Evolutionary conservation across 2,329 filamentous ascomycete species (phyloP).

Genomic region (Geosmithia putterillii): DNA sequence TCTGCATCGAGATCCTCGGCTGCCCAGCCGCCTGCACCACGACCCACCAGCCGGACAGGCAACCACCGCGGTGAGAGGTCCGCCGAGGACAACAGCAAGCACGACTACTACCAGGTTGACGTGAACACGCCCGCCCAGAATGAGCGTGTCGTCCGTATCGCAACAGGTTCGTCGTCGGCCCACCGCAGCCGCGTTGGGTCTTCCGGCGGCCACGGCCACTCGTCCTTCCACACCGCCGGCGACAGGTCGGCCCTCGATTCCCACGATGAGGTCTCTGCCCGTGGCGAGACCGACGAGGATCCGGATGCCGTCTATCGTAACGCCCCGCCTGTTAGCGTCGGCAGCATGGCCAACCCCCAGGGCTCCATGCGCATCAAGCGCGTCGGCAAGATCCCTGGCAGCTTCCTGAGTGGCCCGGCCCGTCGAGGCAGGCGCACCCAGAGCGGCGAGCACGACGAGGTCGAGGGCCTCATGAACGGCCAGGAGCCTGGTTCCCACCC

Average conservation of each 20-base stretch:
- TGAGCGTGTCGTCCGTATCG: constrained; percentile 42
- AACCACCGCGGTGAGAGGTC: constrained; percentile 25
- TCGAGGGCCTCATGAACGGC: constrained; percentile 23
- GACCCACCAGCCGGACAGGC: constrained; percentile 22
- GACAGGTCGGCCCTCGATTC: constrained; percentile 23
- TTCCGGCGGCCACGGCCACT: constrained; percentile 20
- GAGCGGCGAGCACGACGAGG: constrained; percentile 47
- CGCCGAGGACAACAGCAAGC: constrained; percentile 26
- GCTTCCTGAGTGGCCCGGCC: constrained; percentile 69
- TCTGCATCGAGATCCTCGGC: constrained; percentile 6
- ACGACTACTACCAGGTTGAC: constrained; percentile 18
- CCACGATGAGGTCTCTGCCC: constrained; percentile 15
- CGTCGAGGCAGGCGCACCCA: constrained; percentile 57
- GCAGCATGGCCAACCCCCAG: constrained; percentile 32
- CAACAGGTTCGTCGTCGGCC: constrained; percentile 34
- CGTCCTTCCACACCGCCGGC: constrained; percentile 21
- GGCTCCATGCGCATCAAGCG: constrained; percentile 69
- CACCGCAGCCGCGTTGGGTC: constrained; percentile 23
- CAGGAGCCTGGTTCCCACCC: constrained; percentile 30
- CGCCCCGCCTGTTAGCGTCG: constrained; percentile 21
- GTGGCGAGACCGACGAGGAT: constrained; percentile 21
- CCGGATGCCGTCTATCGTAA: constrained; percentile 33
- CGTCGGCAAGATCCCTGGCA: constrained; percentile 61
- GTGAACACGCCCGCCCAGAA: constrained; percentile 42
- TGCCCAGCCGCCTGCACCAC: constrained; percentile 12